A percentile compares a stretch with the other conserved stretches of the same genome.
These are phyloP conservation scores for Marchantia paleacea DNA, from an alignment of 225 moss, liverwort and hornwort genomes.

Conservation along the genomic window DNA sequence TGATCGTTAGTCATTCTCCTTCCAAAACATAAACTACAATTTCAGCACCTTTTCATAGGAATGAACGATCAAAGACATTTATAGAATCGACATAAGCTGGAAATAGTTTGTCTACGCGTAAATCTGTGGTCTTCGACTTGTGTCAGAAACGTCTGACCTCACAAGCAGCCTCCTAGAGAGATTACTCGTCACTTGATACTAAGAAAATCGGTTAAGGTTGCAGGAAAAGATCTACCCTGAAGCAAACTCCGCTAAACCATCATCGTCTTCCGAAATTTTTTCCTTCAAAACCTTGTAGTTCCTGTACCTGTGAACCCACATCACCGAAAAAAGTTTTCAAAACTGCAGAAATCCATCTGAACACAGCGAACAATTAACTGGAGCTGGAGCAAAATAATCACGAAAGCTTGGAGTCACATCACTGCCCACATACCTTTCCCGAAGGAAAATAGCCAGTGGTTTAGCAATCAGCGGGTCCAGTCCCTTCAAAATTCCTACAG, in stretches of 20 bases:
- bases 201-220: too few relatives aligned
- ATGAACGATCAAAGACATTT: neutral
- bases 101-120: neutral
- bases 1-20: neutral
- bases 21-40: neutral
- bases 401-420: neutral
- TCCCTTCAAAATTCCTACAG: conserved; percentile 37
- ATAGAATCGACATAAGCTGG: neutral
- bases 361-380: neutral
- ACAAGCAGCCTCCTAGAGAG: too few relatives aligned
- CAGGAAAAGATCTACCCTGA: conserved; percentile 35
- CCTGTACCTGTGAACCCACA: conserved; percentile 38
- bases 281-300: conserved; percentile 41
- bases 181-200: too few relatives aligned
- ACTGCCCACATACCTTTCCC: conserved; percentile 33
- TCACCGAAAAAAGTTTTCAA: neutral
- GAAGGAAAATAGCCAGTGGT: conserved; percentile 43
- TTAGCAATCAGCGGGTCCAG: conserved; percentile 41
- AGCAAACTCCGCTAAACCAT: conserved; percentile 42
- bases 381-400: neutral
- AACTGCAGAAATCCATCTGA: neutral
- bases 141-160: too few relatives aligned
- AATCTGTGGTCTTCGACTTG: neutral
- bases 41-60: neutral
- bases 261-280: conserved; percentile 36